phyloP scores from a whole-genome alignment of 371 early-diverging fungal genomes.

The Mortierella sp. region DNA sequence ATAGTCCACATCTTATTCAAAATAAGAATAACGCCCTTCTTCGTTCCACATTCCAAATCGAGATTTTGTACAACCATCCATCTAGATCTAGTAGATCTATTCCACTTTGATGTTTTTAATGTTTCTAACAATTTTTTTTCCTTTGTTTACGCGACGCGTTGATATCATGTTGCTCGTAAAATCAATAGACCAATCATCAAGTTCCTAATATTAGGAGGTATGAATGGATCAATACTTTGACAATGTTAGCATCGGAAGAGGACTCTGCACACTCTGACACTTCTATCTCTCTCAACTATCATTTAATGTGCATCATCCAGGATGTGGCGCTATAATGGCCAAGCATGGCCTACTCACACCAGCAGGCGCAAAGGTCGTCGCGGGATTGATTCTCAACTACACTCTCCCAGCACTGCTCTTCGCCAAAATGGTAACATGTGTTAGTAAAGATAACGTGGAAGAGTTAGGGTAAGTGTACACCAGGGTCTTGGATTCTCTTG shows the following conservation, averaged over 20 bases:
- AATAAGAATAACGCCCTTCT: neutral
- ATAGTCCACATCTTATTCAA: too few relatives aligned
- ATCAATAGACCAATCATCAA: slow-evolving; percentile 49
- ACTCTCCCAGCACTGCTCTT: slow-evolving; percentile 53
- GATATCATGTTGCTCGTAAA: neutral
- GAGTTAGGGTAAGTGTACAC: slow-evolving; percentile 35
- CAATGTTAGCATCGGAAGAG: neutral
- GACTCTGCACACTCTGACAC: neutral
- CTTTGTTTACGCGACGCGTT: neutral
- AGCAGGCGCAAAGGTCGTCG: slow-evolving; percentile 47
- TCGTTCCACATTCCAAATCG: neutral
- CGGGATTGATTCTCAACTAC: slow-evolving; percentile 52
- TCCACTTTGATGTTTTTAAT: too few relatives aligned
- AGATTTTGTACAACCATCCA: neutral
- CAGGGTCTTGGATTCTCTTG: neutral
- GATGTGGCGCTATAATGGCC: slow-evolving; percentile 57
- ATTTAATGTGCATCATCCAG: slow-evolving; percentile 6
- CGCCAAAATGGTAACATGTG: slow-evolving; percentile 52
- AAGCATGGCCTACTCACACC: slow-evolving; percentile 50
- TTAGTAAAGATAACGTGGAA: slow-evolving; percentile 26
- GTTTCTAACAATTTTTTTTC: neutral
- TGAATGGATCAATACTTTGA: neutral
- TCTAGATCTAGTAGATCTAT: neutral
- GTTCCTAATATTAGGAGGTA: slow-evolving; percentile 51
- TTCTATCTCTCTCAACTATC: neutral